A percentile compares a stretch with the other conserved stretches of the same genome.
Conservation (phyloP, 2,329 filamentous ascomycete genomes). For the Colletotrichum euphorbiae region DNA sequence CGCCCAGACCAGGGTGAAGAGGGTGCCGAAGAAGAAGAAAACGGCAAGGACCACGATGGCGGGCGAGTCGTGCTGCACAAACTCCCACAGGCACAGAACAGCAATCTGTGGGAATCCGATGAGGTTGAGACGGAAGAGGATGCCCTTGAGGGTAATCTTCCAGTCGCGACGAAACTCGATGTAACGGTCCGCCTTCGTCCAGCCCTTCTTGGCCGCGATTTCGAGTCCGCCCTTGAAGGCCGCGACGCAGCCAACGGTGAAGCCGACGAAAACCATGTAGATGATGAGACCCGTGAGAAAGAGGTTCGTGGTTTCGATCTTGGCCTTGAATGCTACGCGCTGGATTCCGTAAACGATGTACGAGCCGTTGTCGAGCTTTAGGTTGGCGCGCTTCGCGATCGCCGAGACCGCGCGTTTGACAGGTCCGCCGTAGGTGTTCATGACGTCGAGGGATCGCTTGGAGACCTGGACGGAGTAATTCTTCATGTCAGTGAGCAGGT, state of each 20-base stretch:
- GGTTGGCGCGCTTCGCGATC: conserved; percentile 65
- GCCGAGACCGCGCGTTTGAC: conserved; percentile 59
- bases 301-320: conserved; percentile 90
- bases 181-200: conserved; percentile 88
- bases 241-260: conserved; percentile 78
- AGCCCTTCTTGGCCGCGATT: conserved; percentile 76
- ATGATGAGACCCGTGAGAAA: conserved; percentile 93
- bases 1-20: conserved; percentile 83
- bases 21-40: conserved; percentile 87
- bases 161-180: conserved; percentile 94
- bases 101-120: conserved; percentile 94
- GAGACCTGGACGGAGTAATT: conserved; percentile 85
- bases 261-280: conserved; percentile 84
- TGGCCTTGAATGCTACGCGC: conserved; percentile 86
- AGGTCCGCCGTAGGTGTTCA: conserved; percentile 49
- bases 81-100: conserved; percentile 92
- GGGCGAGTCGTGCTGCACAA: conserved; percentile 85
- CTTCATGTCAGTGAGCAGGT: conserved; percentile 78
- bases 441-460: conserved; percentile 64
- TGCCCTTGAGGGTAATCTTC: conserved; percentile 92
- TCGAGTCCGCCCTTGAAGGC: conserved; percentile 87
- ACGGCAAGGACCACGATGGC: conserved; percentile 89
- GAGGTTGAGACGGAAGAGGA: conserved; percentile 88
- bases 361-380: conserved; percentile 64
- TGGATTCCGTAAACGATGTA: conserved; percentile 84